Conservation (phyloP, 805 yeast genomes). For the Cyberlindnera euphorbiiphila region DNA sequence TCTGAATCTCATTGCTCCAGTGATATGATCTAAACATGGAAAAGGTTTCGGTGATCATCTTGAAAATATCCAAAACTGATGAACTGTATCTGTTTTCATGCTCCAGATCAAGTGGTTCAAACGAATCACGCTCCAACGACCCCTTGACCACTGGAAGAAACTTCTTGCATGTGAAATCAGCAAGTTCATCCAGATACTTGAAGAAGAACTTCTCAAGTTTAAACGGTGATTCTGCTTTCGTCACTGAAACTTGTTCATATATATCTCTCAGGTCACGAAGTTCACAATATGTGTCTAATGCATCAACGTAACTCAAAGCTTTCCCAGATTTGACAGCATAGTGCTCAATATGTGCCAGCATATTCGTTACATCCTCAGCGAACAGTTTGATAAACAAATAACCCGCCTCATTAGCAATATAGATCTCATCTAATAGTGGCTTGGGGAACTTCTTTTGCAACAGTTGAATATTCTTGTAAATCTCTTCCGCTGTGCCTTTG, state of each 20-base stretch:
- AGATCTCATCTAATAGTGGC: constrained; percentile 57
- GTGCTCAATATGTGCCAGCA: constrained; percentile 47
- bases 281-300: constrained; percentile 51
- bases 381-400: constrained; percentile 47
- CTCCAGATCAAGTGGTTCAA: constrained; percentile 46
- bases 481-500: constrained; percentile 49
- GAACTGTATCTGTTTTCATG: constrained; percentile 44
- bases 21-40: constrained; percentile 52
- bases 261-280: constrained; percentile 51
- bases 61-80: constrained; percentile 66
- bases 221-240: constrained; percentile 41
- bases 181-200: constrained; percentile 40
- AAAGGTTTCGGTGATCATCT: constrained; percentile 55
- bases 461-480: constrained; percentile 44
- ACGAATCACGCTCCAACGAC: constrained; percentile 56
- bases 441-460: constrained; percentile 57
- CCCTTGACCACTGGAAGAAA: constrained; percentile 46
- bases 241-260: constrained; percentile 43
- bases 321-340: constrained; percentile 31
- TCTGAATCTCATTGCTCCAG: constrained; percentile 65
- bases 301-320: constrained; percentile 45
- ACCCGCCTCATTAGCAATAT: constrained; percentile 48
- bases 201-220: constrained; percentile 55
- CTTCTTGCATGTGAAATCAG: constrained; percentile 41
- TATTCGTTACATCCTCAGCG: constrained; percentile 48